Evolutionary conservation across 257 asterid genomes (phyloP).

Genomic region (Fraxinus excelsior): DNA sequence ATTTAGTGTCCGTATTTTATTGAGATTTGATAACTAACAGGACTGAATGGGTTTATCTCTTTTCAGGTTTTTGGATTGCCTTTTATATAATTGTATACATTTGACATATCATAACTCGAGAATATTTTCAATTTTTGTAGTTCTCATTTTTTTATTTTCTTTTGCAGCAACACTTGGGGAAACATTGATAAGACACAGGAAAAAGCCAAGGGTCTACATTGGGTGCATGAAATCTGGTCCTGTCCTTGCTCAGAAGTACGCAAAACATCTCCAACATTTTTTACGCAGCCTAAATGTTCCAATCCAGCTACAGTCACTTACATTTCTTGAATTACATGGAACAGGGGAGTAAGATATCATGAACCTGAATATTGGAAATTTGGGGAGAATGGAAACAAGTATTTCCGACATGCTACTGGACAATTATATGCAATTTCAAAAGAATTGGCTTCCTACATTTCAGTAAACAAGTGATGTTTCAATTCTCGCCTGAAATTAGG

Average conservation of each 20-base stretch:
- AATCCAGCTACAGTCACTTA: conserved; percentile 7
- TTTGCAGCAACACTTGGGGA: conserved; percentile 82
- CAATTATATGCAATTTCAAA: conserved; percentile 87
- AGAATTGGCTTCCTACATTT: conserved; percentile 76
- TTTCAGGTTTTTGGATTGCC: neutral
- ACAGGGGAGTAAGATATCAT: conserved; percentile 92
- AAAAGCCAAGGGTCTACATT: conserved; percentile 68
- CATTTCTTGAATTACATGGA: conserved; percentile 9
- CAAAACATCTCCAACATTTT: neutral
- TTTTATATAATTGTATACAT: neutral
- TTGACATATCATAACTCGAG: neutral
- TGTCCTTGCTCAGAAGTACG: conserved; percentile 82
- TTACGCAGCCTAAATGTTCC: neutral
- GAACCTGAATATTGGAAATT: conserved; percentile 95
- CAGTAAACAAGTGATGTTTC: conserved; percentile 67
- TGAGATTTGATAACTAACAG: neutral
- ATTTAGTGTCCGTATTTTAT: neutral
- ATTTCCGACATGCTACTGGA: conserved; percentile 94
- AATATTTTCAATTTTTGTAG: conserved; percentile 3
- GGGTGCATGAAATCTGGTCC: conserved; percentile 99
- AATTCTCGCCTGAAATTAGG: neutral
- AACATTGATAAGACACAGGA: conserved; percentile 67
- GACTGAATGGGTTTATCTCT: neutral
- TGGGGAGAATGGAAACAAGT: conserved; percentile 88
- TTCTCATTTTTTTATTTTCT: neutral